Conservation (phyloP, 2,329 filamentous ascomycete genomes). For the Neoarthrinium moseri region DNA sequence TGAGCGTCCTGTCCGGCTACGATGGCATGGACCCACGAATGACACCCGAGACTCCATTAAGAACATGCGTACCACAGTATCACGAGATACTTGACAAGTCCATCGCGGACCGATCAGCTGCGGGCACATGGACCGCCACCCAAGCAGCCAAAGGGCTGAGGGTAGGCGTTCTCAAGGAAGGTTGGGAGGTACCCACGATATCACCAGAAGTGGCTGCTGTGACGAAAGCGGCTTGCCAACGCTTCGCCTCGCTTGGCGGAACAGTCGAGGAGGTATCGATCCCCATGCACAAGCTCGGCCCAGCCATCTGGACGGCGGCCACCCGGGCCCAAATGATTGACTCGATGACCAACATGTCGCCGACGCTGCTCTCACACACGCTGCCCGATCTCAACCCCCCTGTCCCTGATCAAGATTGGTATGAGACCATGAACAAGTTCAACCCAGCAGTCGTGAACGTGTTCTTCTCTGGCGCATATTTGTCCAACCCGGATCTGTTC, state of each 20-base stretch:
- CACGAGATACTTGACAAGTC: conserved; percentile 20
- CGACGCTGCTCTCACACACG: conserved; percentile 28
- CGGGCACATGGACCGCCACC: background rate
- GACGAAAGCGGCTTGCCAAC: conserved; percentile 34
- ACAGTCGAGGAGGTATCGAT: conserved; percentile 43
- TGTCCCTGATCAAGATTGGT: conserved; percentile 36
- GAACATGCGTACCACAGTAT: conserved; percentile 29
- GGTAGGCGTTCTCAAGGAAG: conserved; percentile 44
- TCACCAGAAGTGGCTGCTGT: conserved; percentile 33
- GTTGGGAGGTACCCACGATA: conserved; percentile 35
- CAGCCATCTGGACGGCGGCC: conserved; percentile 45
- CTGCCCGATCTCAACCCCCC: conserved; percentile 26
- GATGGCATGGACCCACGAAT: conserved; percentile 45
- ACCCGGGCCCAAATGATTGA: conserved; percentile 30
- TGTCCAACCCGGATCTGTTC: conserved; percentile 22
- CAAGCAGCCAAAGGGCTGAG: conserved; percentile 35
- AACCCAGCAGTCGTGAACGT: conserved; percentile 46
- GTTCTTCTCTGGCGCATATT: conserved; percentile 35
- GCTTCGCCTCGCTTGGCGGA: conserved; percentile 37
- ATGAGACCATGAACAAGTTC: conserved; percentile 36
- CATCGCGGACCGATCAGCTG: background rate
- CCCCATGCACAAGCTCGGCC: conserved; percentile 44
- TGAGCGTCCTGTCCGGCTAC: conserved; percentile 43
- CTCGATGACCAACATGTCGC: conserved; percentile 24
- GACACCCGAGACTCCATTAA: conserved; percentile 33